Evolutionary conservation across 495 filamentous ascomycete species (phyloP).

Genomic region (Glonium stellatum): DNA sequence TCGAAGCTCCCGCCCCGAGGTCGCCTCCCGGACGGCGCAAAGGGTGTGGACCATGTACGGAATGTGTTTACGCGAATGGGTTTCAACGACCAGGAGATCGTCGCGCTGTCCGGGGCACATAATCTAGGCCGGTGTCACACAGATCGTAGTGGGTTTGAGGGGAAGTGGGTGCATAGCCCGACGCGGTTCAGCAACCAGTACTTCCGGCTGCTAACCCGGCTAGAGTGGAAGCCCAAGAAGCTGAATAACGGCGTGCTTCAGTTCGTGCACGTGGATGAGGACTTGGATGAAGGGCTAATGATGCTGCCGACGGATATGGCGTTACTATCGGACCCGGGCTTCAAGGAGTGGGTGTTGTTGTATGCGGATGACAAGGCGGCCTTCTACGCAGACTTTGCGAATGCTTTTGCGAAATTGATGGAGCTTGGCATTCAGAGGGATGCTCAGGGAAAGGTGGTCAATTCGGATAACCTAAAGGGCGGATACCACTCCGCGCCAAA

Average conservation of each 20-base stretch:
- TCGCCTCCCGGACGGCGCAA: slow-evolving; percentile 52
- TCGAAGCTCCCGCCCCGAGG: slow-evolving; percentile 51
- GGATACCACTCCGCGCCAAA: slow-evolving; percentile 54
- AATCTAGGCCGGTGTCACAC: slow-evolving; percentile 54
- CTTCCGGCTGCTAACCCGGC: slow-evolving; percentile 48
- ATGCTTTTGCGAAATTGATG: slow-evolving; percentile 55
- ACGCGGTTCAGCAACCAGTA: slow-evolving; percentile 60
- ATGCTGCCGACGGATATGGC: slow-evolving; percentile 45
- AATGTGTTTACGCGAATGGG: slow-evolving; percentile 57
- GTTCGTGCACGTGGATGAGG: slow-evolving; percentile 56
- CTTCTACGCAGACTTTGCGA: slow-evolving; percentile 56
- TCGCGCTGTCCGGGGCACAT: slow-evolving; percentile 54
- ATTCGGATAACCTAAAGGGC: slow-evolving; percentile 47
- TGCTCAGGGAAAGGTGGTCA: slow-evolving; percentile 42
- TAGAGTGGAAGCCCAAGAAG: slow-evolving; percentile 51
- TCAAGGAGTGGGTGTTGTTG: slow-evolving; percentile 46
- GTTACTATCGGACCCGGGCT: slow-evolving; percentile 33
- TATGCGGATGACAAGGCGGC: slow-evolving; percentile 55
- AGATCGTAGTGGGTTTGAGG: slow-evolving; percentile 56
- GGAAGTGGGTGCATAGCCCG: slow-evolving; percentile 58
- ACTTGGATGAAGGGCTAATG: slow-evolving; percentile 50
- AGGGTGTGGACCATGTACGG: slow-evolving; percentile 52
- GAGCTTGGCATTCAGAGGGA: slow-evolving; percentile 55
- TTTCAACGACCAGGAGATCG: slow-evolving; percentile 59
- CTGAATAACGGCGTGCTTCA: slow-evolving; percentile 48